Evolutionary conservation across 73 alveolate genomes (phyloP).

Genomic region (Paramecium caudatum): DNA sequence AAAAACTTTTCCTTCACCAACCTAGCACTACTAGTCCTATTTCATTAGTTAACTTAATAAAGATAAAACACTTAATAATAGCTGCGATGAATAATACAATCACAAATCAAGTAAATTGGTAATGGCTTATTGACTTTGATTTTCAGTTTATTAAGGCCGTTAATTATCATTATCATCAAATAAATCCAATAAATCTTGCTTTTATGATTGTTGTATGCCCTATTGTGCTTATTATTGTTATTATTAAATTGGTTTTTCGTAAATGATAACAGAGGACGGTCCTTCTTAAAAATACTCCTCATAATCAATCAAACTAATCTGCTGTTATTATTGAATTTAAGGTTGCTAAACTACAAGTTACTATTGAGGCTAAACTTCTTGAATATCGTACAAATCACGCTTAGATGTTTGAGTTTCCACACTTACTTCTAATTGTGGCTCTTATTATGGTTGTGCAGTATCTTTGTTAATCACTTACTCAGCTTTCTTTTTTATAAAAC

Average conservation of each 20-base stretch:
- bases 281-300: conserved; percentile 4
- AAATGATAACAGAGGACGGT: background rate
- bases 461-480: conserved; percentile 8
- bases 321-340: background rate
- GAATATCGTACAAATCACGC: too few relatives aligned
- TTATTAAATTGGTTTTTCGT: background rate
- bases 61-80: background rate
- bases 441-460: background rate
- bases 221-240: background rate
- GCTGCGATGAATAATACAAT: conserved; percentile 4
- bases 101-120: conserved; percentile 46
- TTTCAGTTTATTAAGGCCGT: background rate
- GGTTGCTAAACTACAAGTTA: too few relatives aligned
- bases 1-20: background rate
- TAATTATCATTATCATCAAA: background rate
- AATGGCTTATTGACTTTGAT: background rate
- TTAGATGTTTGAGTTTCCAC: too few relatives aligned
- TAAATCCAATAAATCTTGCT: background rate
- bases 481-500: background rate
- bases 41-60: conserved; percentile 27
- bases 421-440: too few relatives aligned
- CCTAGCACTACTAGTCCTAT: background rate
- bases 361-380: too few relatives aligned
- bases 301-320: background rate
- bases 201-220: background rate